phyloP scores from a whole-genome alignment of 1,139 yeast species.

The Maudiozyma humilis region DNA sequence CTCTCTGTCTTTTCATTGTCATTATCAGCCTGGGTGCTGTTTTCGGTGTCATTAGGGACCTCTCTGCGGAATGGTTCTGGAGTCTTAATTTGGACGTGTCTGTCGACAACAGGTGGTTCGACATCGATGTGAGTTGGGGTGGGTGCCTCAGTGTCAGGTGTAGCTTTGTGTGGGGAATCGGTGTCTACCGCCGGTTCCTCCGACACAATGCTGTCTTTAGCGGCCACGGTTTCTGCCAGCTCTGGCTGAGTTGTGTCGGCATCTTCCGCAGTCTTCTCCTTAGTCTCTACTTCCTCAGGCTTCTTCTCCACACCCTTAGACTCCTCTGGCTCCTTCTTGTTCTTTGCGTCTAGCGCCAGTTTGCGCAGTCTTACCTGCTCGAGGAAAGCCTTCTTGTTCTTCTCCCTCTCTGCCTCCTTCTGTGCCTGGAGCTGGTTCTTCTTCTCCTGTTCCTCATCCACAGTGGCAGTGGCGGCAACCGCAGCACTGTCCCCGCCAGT shows the following conservation, averaged over 20 bases:
- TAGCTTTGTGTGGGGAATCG: not conserved
- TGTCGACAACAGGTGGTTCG: not conserved
- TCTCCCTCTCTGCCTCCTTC: constrained; percentile 13
- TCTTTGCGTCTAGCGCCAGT: constrained; percentile 19
- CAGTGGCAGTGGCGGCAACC: not conserved
- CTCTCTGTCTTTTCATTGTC: not conserved
- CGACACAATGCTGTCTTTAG: too few relatives aligned
- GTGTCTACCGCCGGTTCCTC: too few relatives aligned
- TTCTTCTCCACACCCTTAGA: not conserved
- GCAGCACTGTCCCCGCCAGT: not conserved
- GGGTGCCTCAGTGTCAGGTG: constrained; percentile 1
- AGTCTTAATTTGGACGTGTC: constrained; percentile 2
- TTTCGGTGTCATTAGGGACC: not conserved
- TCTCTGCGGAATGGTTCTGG: not conserved
- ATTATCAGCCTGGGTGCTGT: not conserved
- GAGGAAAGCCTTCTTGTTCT: constrained; percentile 16
- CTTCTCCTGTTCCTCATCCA: constrained; percentile 4
- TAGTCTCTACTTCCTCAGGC: constrained; percentile 1
- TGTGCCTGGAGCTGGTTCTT: constrained; percentile 2
- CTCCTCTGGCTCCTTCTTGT: constrained; percentile 7
- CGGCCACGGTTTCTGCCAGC: too few relatives aligned
- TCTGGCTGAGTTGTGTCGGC: not conserved
- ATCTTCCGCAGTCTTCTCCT: too few relatives aligned
- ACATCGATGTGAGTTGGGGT: not conserved
- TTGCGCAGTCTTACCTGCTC: constrained; percentile 24